A percentile compares a stretch with the other conserved stretches of the same genome.
These are phyloP conservation scores for Dovyalis caffra DNA, from an alignment of 345 rosid species.

Conservation along the genomic window DNA sequence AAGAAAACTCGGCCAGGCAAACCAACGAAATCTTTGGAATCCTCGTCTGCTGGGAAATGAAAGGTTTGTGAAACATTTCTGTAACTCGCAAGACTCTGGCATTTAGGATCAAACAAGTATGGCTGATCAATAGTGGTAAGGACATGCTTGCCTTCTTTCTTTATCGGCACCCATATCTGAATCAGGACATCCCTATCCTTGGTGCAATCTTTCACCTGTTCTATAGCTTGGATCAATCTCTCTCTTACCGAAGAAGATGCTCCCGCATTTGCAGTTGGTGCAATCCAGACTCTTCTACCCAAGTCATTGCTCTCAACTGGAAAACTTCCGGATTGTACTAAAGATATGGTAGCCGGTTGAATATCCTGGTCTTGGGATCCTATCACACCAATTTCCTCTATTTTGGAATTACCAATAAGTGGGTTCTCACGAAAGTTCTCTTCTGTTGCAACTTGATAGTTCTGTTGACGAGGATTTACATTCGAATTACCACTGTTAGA, in stretches of 20 bases:
- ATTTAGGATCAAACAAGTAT: slow-evolving; percentile 47
- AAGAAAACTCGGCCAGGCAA: slow-evolving; percentile 84
- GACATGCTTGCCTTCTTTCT: slow-evolving; percentile 55
- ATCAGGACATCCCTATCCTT: slow-evolving; percentile 60
- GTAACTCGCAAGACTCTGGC: slow-evolving; percentile 61
- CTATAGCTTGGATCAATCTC: slow-evolving; percentile 54
- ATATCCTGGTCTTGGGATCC: slow-evolving; percentile 24
- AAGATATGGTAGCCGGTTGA: slow-evolving; percentile 25
- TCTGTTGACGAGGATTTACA: slow-evolving; percentile 27
- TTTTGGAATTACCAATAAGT: slow-evolving; percentile 20
- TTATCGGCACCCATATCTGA: slow-evolving; percentile 86
- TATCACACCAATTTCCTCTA: slow-evolving; percentile 25
- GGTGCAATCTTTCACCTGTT: slow-evolving; percentile 49
- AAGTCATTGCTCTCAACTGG: slow-evolving; percentile 44
- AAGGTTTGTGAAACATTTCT: slow-evolving; percentile 64
- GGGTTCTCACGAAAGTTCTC: slow-evolving; percentile 21
- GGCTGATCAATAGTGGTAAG: slow-evolving; percentile 82
- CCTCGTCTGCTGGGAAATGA: slow-evolving; percentile 70
- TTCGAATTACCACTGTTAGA: slow-evolving; percentile 20
- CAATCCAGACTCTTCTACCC: slow-evolving; percentile 67
- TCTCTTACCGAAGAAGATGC: slow-evolving; percentile 51
- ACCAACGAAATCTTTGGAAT: slow-evolving; percentile 56
- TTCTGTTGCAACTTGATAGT: slow-evolving; percentile 32
- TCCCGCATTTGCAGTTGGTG: slow-evolving; percentile 36
- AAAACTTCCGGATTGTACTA: slow-evolving; percentile 30